Base-by-base conservation (phyloP, 2,329 filamentous ascomycete genomes). In the Hymenoscyphus linearis region DNA sequence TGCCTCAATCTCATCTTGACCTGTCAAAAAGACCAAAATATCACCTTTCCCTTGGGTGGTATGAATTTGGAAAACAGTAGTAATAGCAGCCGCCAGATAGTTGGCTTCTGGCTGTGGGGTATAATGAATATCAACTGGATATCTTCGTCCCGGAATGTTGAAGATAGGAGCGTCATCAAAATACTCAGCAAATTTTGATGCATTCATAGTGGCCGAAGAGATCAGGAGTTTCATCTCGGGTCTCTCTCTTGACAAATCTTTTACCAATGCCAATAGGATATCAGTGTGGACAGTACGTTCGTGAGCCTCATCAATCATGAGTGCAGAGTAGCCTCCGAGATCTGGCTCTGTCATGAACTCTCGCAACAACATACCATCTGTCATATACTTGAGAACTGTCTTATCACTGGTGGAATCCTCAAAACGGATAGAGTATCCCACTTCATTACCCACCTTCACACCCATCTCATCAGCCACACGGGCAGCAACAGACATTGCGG, bases 271-370 rank as follows among this genome's bases (percentile, higher is more conserved):
- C 62, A 96, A 83, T 7, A 97, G 76, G 60, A 99, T 93, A 74
- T 99, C 95, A 0, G 93, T 96, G 58, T 91, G 86, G 0, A 98
- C 83, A 0, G 91, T 96, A 67, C 95, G 83, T 74, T 99, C 95
- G 82, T 99, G 95, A 0, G 95, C 95, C 74, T 99, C 95, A 72
- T 99, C 95, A 60, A 99, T 93, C 88, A 99, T 97, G 65, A 99
- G 77, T 13, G 88, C 90, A 4, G 90, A 90, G 69, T 98, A 98
- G 16, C 85, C 86, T 1, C 85, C 83, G 5, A 98, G 78, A 67
- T 93, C 87, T 0, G 93, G 93, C 70, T 96, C 91, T 0, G 91
- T 93, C 77, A 97, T 85, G 66, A 97, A 89, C 72, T 96, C 91
- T 72, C 92, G 83, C 34, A 98, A 79, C 44, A 98, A 79, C 89